phyloP scores from a whole-genome alignment of 176 grass and related monocot species.

The Rhynchospora pubera region DNA sequence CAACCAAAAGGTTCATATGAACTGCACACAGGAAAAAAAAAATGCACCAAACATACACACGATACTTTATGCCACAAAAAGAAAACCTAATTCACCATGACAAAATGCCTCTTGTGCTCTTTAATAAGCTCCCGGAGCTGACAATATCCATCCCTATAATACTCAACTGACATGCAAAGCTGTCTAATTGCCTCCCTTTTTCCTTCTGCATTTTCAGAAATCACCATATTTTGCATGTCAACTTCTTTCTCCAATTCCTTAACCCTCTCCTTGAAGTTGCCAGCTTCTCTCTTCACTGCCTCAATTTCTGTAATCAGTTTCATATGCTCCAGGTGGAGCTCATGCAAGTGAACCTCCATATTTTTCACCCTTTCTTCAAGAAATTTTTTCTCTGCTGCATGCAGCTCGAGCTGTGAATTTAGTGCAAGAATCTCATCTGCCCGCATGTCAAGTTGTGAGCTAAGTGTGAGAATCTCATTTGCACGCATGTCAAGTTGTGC shows the following conservation, averaged over 20 bases:
- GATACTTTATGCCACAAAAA: not conserved
- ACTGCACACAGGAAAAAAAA: not conserved
- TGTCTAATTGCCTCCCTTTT: conserved; percentile 94
- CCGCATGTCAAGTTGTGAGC: conserved; percentile 18
- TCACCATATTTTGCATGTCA: conserved; percentile 46
- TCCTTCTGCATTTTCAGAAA: conserved; percentile 53
- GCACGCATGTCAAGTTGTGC: conserved; percentile 25
- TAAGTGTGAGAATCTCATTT: conserved; percentile 42
- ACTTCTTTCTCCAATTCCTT: conserved; percentile 61
- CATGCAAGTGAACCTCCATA: conserved; percentile 41
- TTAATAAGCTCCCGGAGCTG: conserved; percentile 63
- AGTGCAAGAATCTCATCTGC: conserved; percentile 23
- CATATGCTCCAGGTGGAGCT: conserved; percentile 66
- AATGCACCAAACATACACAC: conserved; percentile 3
- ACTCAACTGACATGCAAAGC: conserved; percentile 90
- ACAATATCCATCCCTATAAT: conserved; percentile 72
- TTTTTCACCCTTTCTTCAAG: conserved; percentile 40
- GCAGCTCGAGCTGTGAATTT: conserved; percentile 19
- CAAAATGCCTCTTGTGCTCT: conserved; percentile 51
- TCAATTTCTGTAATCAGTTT: conserved; percentile 56
- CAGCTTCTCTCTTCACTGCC: not conserved
- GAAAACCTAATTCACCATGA: conserved; percentile 31
- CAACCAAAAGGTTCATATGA: not conserved
- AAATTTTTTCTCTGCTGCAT: conserved; percentile 27
- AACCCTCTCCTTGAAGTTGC: conserved; percentile 22